A percentile compares a stretch with the other conserved stretches of the same genome.
phyloP scores from a whole-genome alignment of 2,329 filamentous ascomycete species.

The Sclerotinia trifoliorum region DNA sequence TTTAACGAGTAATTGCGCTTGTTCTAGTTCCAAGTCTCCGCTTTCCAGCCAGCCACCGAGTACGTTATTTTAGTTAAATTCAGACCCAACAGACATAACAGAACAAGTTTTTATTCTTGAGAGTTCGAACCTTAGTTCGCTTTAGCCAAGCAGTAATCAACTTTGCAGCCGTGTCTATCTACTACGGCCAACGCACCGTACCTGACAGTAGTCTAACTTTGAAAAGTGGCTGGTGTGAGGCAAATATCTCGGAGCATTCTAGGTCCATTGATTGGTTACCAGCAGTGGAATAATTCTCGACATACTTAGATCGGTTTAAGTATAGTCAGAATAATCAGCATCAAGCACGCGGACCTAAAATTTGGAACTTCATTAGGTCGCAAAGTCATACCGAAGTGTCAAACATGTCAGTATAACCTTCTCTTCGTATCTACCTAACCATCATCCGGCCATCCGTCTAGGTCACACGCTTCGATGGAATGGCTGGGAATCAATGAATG shows the following conservation, averaged over 20 bases:
- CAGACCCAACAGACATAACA: slow-evolving; percentile 5
- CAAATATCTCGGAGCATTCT: slow-evolving; percentile 31
- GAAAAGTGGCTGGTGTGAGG: slow-evolving; percentile 18
- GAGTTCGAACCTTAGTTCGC: neutral
- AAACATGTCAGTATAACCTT: slow-evolving; percentile 11
- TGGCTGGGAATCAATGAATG: neutral
- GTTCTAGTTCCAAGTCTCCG: slow-evolving; percentile 14
- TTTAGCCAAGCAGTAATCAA: neutral
- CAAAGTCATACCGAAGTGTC: slow-evolving; percentile 15
- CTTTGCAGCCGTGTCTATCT: slow-evolving; percentile 3
- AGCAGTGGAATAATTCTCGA: slow-evolving; percentile 16
- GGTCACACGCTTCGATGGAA: neutral
- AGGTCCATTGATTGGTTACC: slow-evolving; percentile 17
- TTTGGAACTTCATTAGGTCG: neutral
- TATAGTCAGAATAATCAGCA: neutral
- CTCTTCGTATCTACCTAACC: neutral
- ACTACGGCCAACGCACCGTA: slow-evolving; percentile 22
- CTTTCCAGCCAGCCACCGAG: slow-evolving; percentile 19
- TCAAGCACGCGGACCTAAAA: neutral
- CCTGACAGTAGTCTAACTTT: slow-evolving; percentile 30
- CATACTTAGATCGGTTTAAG: slow-evolving; percentile 10
- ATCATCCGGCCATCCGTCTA: neutral
- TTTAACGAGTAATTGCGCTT: slow-evolving; percentile 8
- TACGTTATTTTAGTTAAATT: slow-evolving; percentile 13
- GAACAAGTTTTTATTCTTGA: slow-evolving; percentile 20